A percentile compares a stretch with the other conserved stretches of the same genome.
Evolutionary conservation across 2,329 filamentous ascomycete genomes (phyloP).

Genomic region (Fusarium sp.): DNA sequence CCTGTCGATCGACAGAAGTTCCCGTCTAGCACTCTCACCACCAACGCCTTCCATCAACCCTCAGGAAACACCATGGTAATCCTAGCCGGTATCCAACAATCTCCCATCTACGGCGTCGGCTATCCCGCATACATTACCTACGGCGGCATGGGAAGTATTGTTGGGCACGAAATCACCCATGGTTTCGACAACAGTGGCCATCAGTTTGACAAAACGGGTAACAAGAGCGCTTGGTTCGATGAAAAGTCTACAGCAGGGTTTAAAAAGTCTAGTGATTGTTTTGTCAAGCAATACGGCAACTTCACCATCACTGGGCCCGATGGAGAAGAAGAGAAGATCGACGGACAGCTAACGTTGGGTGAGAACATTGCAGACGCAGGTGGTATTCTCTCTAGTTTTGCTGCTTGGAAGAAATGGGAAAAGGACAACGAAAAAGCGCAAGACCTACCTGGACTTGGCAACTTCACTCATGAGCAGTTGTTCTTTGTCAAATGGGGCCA

Average conservation of each 20-base stretch:
- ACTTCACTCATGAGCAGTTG: slow-evolving; percentile 73
- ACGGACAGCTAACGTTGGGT: slow-evolving; percentile 69
- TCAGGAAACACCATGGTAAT: slow-evolving; percentile 73
- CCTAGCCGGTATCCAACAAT: slow-evolving; percentile 69
- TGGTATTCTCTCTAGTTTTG: slow-evolving; percentile 69
- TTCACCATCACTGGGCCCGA: slow-evolving; percentile 67
- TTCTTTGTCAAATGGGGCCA: slow-evolving; percentile 74
- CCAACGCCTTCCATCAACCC: slow-evolving; percentile 73
- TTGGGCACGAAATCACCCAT: slow-evolving; percentile 75
- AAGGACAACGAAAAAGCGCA: slow-evolving; percentile 56
- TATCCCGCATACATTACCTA: slow-evolving; percentile 73
- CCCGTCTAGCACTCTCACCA: slow-evolving; percentile 67
- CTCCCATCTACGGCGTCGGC: slow-evolving; percentile 69
- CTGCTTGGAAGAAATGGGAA: slow-evolving; percentile 71
- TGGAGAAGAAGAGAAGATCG: slow-evolving; percentile 65
- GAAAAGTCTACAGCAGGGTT: slow-evolving; percentile 67
- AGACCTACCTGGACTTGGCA: slow-evolving; percentile 66
- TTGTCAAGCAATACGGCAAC: slow-evolving; percentile 72
- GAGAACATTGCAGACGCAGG: slow-evolving; percentile 79
- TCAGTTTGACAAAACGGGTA: slow-evolving; percentile 71
- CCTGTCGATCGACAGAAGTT: slow-evolving; percentile 69
- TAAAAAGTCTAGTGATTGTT: slow-evolving; percentile 66
- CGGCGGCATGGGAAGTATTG: slow-evolving; percentile 72
- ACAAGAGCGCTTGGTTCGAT: slow-evolving; percentile 74
- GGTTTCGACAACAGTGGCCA: slow-evolving; percentile 74